Base-by-base conservation (phyloP, 805 yeast genomes). In the Suhomyces sp. region DNA sequence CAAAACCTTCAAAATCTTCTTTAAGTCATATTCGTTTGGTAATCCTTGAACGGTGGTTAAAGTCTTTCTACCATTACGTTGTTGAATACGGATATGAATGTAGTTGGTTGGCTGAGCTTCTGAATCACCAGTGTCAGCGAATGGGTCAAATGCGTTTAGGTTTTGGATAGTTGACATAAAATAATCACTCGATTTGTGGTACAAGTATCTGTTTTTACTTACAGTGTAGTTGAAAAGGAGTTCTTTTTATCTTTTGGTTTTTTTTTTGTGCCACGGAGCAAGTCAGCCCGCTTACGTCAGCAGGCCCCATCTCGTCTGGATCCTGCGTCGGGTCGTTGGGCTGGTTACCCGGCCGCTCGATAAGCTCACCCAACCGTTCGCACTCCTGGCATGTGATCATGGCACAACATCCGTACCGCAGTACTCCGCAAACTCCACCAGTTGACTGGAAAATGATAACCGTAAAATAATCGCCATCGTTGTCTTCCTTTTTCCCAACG, bases 121-220 rank as follows among this genome's bases (percentile, higher is more conserved):
- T 79, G 94, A 96, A 84, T 93, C 98, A 82, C 97, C 98, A 78
- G 97, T 92, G 77, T 93, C 99, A 86, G 98, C 97, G 86, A 93
- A 93, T 59, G 99, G 99, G 79, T 93, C 85, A 79, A 87, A 86
- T 55, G 90, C 83, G 76, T 84, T 87, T 71, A 87, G 79, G 81
- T 87, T 87, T 82, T 93, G 96, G 84, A 93, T 89, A 78, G 97
- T 90, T 79, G 92, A 82, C 90, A 85, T 85, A 82, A 47, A 50
- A 50, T 47, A 50, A 38, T 38, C 42, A 38, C 42, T 38, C 23
- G 42, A 38, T 17, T 38, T 38, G 19, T 38, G 36, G 36, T 19
- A 38, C 42, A 17, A 38, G 24, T 38, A 38, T 38, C 17, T 17
- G 15, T 17, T 38, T 15, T 19, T 19, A 29, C 33, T 38, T 17